Percentiles rank a stretch among this genome's conserved stretches.
Conservation (phyloP, 1,139 yeast genomes). For the Suhomyces ambrosiae region DNA sequence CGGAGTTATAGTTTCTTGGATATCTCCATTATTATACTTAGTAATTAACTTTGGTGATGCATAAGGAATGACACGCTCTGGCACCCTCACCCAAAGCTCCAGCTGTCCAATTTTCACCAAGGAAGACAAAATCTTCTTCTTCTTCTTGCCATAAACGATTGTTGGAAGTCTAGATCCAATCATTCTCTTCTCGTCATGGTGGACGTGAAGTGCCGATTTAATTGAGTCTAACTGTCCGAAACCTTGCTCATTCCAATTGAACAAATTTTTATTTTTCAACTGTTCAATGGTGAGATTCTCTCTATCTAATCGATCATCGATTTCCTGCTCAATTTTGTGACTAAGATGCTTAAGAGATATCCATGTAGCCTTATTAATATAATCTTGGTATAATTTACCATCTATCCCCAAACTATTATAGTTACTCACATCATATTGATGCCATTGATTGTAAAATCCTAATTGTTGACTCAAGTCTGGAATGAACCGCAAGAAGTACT, state of each 20-base stretch:
- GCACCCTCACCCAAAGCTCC: constrained; percentile 37
- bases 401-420: constrained; percentile 37
- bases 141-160: constrained; percentile 40
- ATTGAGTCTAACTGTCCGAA: constrained; percentile 1
- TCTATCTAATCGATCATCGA: constrained; percentile 30
- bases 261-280: constrained; percentile 36
- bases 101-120: constrained; percentile 38
- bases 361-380: constrained; percentile 37
- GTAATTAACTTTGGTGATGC: constrained; percentile 41
- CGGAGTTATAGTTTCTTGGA: constrained; percentile 5
- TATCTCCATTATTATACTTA: constrained; percentile 35
- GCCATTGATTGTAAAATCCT: constrained; percentile 28
- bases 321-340: constrained; percentile 38
- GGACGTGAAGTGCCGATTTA: background rate
- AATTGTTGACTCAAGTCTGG: constrained; percentile 41
- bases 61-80: constrained; percentile 39
- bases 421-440: constrained; percentile 29
- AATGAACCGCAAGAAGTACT: constrained; percentile 44
- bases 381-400: constrained; percentile 35
- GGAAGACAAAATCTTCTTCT: constrained; percentile 41
- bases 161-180: constrained; percentile 27
- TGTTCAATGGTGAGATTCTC: constrained; percentile 22
- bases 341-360: constrained; percentile 31
- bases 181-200: constrained; percentile 29
- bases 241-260: constrained; percentile 1